Base-by-base conservation (phyloP, 495 filamentous ascomycete species). In the Bryoglossum gracile region DNA sequence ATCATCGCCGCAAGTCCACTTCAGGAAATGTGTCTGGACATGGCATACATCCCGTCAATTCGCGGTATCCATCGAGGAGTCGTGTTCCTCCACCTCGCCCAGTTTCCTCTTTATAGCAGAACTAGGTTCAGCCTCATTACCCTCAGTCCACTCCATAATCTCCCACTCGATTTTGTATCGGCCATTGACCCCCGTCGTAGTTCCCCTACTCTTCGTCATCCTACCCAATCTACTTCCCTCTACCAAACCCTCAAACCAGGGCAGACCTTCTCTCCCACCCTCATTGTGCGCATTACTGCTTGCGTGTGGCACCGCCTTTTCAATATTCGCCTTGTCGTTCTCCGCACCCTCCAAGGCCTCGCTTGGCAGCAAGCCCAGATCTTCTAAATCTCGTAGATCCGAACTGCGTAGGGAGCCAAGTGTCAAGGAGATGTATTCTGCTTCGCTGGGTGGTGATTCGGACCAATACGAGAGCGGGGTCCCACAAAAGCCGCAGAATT, bases 401-500 rank as follows among this genome's bases (percentile, higher is more conserved):
- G 82, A 75, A 1, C 70, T 70, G 8, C 68, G 56, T 38, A 95
- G 68, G 53, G 80, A 87, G 4, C 84, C 83, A 22, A 95, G 71
- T 2, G 87, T 80, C 36, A 94, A 64, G 22, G 73, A 76, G 61
- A 95, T 86, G 53, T 72, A 88, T 10, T 89, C 78, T 4, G 81
- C 81, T 57, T 90, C 85, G 26, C 70, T 74, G 0, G 53, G 61
- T 0, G 84, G 82, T 10, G 75, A 58, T 59, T 94, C 88, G 42
- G 78, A 80, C 89, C 89, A 94, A 53, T 81, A 84, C 0, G 78
- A 81, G 34, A 95, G 68, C 4, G 81, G 82, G 1, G 87, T 91
- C 16, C 89, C 89, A 61, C 89, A 94, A 68, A 85, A 90, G 0
- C 89, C 89, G 64, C 89, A 95, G 65, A 95, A 95, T 44, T 86